Conservation (phyloP, 2,329 filamentous ascomycete genomes). For the Plectosphaerella sp. region DNA sequence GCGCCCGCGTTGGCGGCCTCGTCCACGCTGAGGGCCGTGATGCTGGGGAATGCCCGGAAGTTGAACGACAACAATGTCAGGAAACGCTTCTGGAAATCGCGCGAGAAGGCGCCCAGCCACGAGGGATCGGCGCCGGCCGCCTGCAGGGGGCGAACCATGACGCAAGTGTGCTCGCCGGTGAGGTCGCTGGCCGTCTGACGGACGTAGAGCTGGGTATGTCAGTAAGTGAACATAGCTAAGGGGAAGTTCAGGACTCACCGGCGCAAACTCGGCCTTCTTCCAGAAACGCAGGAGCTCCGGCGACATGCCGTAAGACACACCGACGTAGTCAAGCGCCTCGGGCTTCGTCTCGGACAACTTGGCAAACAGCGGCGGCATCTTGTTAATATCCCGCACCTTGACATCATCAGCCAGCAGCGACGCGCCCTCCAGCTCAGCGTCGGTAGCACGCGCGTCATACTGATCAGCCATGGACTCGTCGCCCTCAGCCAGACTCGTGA, state of each 20-base stretch:
- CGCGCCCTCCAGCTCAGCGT: constrained; percentile 72
- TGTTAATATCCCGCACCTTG: constrained; percentile 80
- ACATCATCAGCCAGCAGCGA: constrained; percentile 83
- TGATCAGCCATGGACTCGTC: constrained; percentile 49
- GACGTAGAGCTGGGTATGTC: constrained; percentile 54
- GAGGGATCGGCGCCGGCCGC: constrained; percentile 61
- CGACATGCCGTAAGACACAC: constrained; percentile 93
- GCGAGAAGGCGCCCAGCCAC: constrained; percentile 87
- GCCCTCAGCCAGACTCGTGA: constrained; percentile 76
- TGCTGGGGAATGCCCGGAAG: constrained; percentile 76
- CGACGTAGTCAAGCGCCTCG: constrained; percentile 81
- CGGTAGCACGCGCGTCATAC: constrained; percentile 68
- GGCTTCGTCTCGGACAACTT: constrained; percentile 81
- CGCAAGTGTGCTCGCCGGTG: constrained; percentile 94
- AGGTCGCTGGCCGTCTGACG: constrained; percentile 94
- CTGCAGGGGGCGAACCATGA: constrained; percentile 85
- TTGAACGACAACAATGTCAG: constrained; percentile 85
- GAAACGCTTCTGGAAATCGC: constrained; percentile 95
- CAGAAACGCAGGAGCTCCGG: constrained; percentile 89
- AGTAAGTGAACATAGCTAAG: not conserved
- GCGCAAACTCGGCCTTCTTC: constrained; percentile 82
- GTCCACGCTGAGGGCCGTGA: constrained; percentile 80
- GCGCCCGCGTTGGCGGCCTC: constrained; percentile 76
- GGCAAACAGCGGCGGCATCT: constrained; percentile 90
- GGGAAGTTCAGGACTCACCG: constrained; percentile 43